Evolutionary conservation across 495 filamentous ascomycete species (phyloP), one percentile per base, ranked within the genome.

Genomic region (Astrocystis sublimbata): DNA sequence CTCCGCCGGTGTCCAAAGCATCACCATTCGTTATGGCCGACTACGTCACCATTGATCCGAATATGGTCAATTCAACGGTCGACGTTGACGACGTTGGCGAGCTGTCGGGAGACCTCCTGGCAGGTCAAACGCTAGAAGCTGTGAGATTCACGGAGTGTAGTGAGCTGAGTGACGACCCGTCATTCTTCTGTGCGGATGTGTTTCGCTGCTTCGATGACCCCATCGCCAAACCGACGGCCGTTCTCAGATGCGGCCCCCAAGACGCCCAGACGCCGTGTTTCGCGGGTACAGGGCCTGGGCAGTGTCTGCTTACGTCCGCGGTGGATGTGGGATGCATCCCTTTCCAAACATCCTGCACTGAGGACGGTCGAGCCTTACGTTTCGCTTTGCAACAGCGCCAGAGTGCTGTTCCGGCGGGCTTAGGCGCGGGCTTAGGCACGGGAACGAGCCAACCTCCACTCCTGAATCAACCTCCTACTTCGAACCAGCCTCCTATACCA

Each of bases 31-130:
- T 28, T 26, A 10, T 49, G 1, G 46, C 46, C 2, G 46, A 49
- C 26, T 26, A 49, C 46, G 46, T 49, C 13, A 17, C 46, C 24
- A 49, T 49, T 26, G 46, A 49, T 6, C 46, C 46, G 0, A 8
- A 6, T 15, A 49, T 28, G 15, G 26, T n/a, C 0, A 30, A 49
- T 3, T 49, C 46, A 5, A 30, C 46, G 4, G 46, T 17, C 46
- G 46, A 49, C 26, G 45, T 30, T 26, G 45, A 49, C 45, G 45
- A 30, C 45, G 26, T 13, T 15, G 46, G 46, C 46, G 46, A 49
- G 46, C 46, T 49, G 4, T 5, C 46, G 24, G 46, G 46, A 1
- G 46, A 49, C 4, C 46, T 49, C 13, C 24, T 49, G 19, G 46
- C 46, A 2, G 15, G 26, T 6, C 28, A 7, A 23, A 30, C 46